These are phyloP conservation scores for Thymus quinquecostatus DNA, from an alignment of 257 asterid genomes.

Conservation along the genomic window DNA sequence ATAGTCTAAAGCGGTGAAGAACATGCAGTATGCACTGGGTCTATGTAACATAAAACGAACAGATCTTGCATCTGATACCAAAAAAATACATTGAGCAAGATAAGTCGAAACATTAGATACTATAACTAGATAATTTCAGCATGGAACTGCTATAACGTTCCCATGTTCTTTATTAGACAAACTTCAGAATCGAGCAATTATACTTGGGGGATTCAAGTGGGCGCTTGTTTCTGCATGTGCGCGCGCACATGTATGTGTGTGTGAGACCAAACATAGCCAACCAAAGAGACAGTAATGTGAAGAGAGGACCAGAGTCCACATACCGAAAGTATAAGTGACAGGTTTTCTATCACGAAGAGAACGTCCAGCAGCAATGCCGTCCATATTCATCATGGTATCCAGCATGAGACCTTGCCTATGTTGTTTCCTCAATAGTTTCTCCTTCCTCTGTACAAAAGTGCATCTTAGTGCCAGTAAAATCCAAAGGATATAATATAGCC, in stretches of 20 bases:
- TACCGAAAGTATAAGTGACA: constrained; percentile 95
- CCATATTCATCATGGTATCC: constrained; percentile 69
- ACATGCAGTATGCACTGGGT: background rate
- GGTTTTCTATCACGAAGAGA: constrained; percentile 98
- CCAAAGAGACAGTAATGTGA: background rate
- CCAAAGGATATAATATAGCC: constrained; percentile 15
- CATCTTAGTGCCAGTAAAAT: constrained; percentile 31
- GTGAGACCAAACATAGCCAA: background rate
- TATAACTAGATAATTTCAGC: too few species aligned
- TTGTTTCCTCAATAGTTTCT: constrained; percentile 83
- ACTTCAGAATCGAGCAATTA: too few species aligned
- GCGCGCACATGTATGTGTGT: too few species aligned
- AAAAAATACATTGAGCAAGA: too few species aligned
- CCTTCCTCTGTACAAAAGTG: constrained; percentile 69
- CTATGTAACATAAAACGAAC: background rate
- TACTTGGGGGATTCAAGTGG: too few species aligned
- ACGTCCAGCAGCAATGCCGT: constrained; percentile 80
- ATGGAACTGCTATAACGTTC: too few species aligned
- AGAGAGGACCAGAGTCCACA: constrained; percentile 22
- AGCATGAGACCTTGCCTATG: constrained; percentile 97
- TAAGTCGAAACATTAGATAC: too few species aligned
- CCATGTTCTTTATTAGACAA: too few species aligned
- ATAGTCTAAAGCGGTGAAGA: background rate
- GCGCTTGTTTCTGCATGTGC: too few species aligned
- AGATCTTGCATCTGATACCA: too few species aligned